Conservation (phyloP, 192 early-diverging fungal genomes). For the Oehlia diaphana region DNA sequence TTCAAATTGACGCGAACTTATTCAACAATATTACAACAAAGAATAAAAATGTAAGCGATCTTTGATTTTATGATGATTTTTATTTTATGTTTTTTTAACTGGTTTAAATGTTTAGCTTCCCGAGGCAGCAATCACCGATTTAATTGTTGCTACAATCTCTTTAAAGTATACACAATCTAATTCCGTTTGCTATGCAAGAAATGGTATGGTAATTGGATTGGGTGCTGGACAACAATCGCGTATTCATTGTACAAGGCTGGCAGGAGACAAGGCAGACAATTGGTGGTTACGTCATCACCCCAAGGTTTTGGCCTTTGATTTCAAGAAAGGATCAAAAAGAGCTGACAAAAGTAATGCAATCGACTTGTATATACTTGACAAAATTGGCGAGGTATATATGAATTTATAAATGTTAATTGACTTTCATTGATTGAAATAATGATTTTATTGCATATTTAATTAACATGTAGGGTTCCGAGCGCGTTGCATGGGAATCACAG, state of each 20-base stretch:
- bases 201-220: constrained; percentile 95
- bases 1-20: constrained; percentile 67
- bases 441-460: not conserved
- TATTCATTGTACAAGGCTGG: constrained; percentile 97
- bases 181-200: constrained; percentile 98
- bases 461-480: constrained; percentile 50
- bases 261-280: constrained; percentile 99
- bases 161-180: constrained; percentile 99
- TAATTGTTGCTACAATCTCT: constrained; percentile 91
- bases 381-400: constrained; percentile 68
- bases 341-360: constrained; percentile 97
- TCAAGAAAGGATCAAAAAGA: constrained; percentile 86
- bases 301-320: constrained; percentile 84
- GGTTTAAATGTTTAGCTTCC: not conserved
- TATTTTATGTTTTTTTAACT: not conserved
- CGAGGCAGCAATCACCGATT: constrained; percentile 3
- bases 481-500: constrained; percentile 72
- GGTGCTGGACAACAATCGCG: constrained; percentile 99
- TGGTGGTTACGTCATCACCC: constrained; percentile 99
- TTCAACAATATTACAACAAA: constrained; percentile 88
- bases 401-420: constrained; percentile 1
- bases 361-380: constrained; percentile 89
- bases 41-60: constrained; percentile 61
- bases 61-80: not conserved
- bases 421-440: not conserved